A percentile compares a stretch with the other conserved stretches of the same genome.
Conservation (phyloP, 2,329 filamentous ascomycete genomes). For the Rhynchosporium agropyri region DNA sequence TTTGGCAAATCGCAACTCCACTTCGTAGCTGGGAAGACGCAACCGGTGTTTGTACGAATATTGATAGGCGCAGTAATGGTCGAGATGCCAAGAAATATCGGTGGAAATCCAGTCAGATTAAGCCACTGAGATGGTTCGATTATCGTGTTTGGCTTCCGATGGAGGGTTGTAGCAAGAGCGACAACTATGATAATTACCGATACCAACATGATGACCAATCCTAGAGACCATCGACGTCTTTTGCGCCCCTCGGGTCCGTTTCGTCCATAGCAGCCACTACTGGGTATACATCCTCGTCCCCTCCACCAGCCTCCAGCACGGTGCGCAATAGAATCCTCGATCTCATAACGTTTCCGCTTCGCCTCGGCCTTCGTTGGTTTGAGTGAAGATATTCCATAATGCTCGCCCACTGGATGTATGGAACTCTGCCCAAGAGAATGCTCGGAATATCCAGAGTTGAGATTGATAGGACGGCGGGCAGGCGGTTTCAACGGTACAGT, state of each 20-base stretch:
- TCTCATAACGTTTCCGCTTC: slow-evolving; percentile 60
- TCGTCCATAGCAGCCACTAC: slow-evolving; percentile 66
- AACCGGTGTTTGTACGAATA: slow-evolving; percentile 64
- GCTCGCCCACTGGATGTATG: slow-evolving; percentile 10
- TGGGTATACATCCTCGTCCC: slow-evolving; percentile 64
- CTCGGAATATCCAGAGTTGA: slow-evolving; percentile 40
- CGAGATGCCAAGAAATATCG: slow-evolving; percentile 80
- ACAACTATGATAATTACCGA: slow-evolving; percentile 59
- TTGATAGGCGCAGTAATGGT: slow-evolving; percentile 77
- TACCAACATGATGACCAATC: slow-evolving; percentile 54
- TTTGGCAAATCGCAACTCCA: slow-evolving; percentile 90
- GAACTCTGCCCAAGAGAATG: slow-evolving; percentile 29
- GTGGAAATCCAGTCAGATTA: slow-evolving; percentile 83
- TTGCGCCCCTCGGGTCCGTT: slow-evolving; percentile 65
- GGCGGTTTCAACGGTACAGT: slow-evolving; percentile 58
- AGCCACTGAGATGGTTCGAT: slow-evolving; percentile 62
- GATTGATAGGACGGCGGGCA: slow-evolving; percentile 36
- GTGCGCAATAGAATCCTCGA: slow-evolving; percentile 63
- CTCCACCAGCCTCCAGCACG: slow-evolving; percentile 65
- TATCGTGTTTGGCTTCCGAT: slow-evolving; percentile 45
- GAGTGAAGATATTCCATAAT: slow-evolving; percentile 26
- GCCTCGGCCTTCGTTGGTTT: slow-evolving; percentile 41
- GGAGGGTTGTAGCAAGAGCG: slow-evolving; percentile 60
- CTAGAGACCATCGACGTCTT: slow-evolving; percentile 61
- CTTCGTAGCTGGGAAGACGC: slow-evolving; percentile 70